A percentile compares a stretch with the other conserved stretches of the same genome.
These are phyloP conservation scores for Pseudognaphalium luteoalbum DNA, from an alignment of 129 eudicot species.

Conservation along the genomic window DNA sequence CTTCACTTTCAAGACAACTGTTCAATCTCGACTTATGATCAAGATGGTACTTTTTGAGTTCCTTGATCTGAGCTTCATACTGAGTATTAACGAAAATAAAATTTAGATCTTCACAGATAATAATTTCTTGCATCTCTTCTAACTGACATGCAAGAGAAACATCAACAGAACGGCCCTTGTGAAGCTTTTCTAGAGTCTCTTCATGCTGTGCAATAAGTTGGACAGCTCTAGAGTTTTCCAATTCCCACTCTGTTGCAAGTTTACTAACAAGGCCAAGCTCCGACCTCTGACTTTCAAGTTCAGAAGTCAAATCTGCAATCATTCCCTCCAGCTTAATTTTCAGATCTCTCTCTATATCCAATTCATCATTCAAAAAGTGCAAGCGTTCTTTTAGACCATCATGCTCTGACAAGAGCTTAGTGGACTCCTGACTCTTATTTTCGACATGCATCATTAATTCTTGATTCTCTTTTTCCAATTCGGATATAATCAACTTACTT, in stretches of 20 bases:
- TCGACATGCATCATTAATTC: constrained; percentile 43
- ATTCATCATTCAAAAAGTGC: constrained; percentile 38
- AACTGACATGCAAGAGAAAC: constrained; percentile 31
- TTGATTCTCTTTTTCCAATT: constrained; percentile 56
- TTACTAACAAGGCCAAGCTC: constrained; percentile 46
- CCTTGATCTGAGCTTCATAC: constrained; percentile 40
- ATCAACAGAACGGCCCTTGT: constrained; percentile 26
- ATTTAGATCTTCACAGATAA: constrained; percentile 54
- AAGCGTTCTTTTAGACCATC: constrained; percentile 45
- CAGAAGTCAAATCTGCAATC: constrained; percentile 43
- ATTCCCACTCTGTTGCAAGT: constrained; percentile 44
- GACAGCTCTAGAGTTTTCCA: constrained; percentile 39
- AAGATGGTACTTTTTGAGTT: constrained; percentile 27
- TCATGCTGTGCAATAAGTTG: constrained; percentile 38
- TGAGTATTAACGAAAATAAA: constrained; percentile 41
- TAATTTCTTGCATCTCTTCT: constrained; percentile 41
- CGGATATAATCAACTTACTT: constrained; percentile 44
- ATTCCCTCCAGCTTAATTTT: constrained; percentile 52
- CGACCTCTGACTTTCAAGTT: constrained; percentile 43
- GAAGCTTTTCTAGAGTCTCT: constrained; percentile 38
- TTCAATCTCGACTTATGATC: constrained; percentile 3
- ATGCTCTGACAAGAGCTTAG: constrained; percentile 39
- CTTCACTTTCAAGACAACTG: constrained; percentile 35
- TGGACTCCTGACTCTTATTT: constrained; percentile 30
- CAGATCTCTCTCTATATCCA: constrained; percentile 45